A percentile compares a stretch with the other conserved stretches of the same genome.
These are phyloP conservation scores for Ophiognomonia clavigignenti-juglandacearum DNA, from an alignment of 2,329 filamentous ascomycete genomes.

Conservation along the genomic window DNA sequence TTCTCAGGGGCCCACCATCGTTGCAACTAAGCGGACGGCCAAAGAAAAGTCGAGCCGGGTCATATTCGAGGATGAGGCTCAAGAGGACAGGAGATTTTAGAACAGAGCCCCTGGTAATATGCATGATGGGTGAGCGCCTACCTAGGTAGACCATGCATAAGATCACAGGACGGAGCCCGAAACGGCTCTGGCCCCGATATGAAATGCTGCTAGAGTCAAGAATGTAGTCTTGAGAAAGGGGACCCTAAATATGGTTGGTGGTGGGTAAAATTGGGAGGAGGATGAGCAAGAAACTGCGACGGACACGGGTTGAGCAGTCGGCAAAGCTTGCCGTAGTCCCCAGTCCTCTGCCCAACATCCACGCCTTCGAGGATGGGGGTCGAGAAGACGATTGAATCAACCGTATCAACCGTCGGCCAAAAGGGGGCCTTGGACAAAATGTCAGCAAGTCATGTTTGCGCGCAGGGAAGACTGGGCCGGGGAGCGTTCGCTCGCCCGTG, in stretches of 20 bases:
- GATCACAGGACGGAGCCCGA: conserved; percentile 4
- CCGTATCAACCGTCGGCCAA: too few relatives aligned
- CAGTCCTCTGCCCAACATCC: too few relatives aligned
- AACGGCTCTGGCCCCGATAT: not conserved
- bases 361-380: too few relatives aligned
- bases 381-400: too few relatives aligned
- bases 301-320: too few relatives aligned
- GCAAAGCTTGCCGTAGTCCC: too few relatives aligned
- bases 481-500: too few relatives aligned
- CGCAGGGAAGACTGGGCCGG: not conserved
- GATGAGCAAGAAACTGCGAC: too few relatives aligned
- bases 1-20: not conserved
- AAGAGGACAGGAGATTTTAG: not conserved
- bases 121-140: not conserved
- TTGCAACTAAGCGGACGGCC: not conserved
- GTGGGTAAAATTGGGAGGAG: conserved; percentile 5
- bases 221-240: not conserved
- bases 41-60: conserved; percentile 3
- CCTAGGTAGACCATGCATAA: not conserved
- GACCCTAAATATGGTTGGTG: not conserved
- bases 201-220: not conserved
- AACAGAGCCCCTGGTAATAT: not conserved
- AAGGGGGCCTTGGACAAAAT: not conserved
- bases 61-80: conserved; percentile 9
- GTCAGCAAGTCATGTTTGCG: not conserved